Conservation (phyloP, 1,284 basidiomycete genomes). For the Puccinia novopanici region DNA sequence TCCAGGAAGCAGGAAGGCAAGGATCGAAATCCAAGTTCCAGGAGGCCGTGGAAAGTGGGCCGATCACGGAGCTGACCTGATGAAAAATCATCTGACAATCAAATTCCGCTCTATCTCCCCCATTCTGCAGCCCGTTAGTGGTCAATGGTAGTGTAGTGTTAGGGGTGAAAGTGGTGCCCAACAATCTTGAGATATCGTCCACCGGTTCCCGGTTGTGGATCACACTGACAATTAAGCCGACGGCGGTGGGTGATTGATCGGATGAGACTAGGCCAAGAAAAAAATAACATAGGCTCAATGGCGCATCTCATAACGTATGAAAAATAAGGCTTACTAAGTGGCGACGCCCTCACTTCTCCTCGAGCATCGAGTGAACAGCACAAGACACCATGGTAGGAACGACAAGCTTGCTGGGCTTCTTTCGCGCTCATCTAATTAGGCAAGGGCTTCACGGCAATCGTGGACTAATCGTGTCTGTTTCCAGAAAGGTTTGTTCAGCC, state of each 20-base stretch:
- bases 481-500: not conserved
- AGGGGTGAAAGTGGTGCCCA: not conserved
- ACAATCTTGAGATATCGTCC: conserved; percentile 8
- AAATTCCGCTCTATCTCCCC: not conserved
- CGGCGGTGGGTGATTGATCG: not conserved
- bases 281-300: not conserved
- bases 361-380: conserved; percentile 3
- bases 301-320: not conserved
- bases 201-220: conserved; percentile 20
- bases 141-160: not conserved
- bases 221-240: conserved; percentile 14
- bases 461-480: conserved; percentile 15
- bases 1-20: not conserved
- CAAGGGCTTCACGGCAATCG: not conserved
- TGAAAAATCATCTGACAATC: conserved; percentile 15
- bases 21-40: conserved; percentile 11
- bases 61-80: not conserved
- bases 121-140: not conserved
- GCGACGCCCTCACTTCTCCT: conserved; percentile 20
- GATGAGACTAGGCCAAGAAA: not conserved
- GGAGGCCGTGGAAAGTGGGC: not conserved
- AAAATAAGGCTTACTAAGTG: not conserved
- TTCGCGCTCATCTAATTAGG: not conserved
- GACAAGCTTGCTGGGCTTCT: not conserved
- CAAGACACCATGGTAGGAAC: conserved; percentile 20